phyloP scores from a whole-genome alignment of 805 yeast species.

The Middelhovenomyces tepae region DNA sequence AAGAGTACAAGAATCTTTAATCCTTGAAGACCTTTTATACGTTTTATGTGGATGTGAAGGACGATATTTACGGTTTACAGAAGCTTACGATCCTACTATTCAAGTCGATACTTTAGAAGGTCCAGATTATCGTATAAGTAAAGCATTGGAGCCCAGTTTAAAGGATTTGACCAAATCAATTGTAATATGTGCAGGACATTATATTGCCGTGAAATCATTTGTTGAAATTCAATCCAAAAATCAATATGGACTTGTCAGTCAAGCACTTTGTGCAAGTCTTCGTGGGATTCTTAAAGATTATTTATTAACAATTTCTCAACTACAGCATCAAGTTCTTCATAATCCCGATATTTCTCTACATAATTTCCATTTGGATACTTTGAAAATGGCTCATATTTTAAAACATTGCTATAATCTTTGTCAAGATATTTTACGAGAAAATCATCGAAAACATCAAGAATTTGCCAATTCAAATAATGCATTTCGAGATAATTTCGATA shows the following conservation, averaged over 20 bases:
- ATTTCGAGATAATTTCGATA: too few species aligned
- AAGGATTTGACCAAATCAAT: constrained; percentile 60
- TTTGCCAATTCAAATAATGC: constrained; percentile 25
- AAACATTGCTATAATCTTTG: constrained; percentile 51
- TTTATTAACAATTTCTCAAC: constrained; percentile 21
- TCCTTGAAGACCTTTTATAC: constrained; percentile 60
- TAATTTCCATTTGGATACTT: constrained; percentile 44
- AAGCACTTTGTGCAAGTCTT: constrained; percentile 59
- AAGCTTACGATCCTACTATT: constrained; percentile 43
- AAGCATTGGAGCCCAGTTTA: constrained; percentile 62
- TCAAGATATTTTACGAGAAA: constrained; percentile 33
- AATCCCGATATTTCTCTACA: constrained; percentile 50
- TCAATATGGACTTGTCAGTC: constrained; percentile 62
- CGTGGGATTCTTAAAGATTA: constrained; percentile 34
- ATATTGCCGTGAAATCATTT: constrained; percentile 49
- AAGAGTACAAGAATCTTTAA: constrained; percentile 54
- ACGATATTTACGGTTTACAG: constrained; percentile 58
- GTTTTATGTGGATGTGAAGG: constrained; percentile 64
- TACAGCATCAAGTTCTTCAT: constrained; percentile 47
- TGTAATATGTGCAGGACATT: constrained; percentile 54
- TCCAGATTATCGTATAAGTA: constrained; percentile 68
- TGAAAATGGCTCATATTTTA: constrained; percentile 33
- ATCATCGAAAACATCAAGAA: constrained; percentile 29
- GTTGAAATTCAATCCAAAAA: constrained; percentile 48
- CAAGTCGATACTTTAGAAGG: constrained; percentile 44